Base-by-base conservation (phyloP, 768 basidiomycete genomes). In the Kwoniella dendrophila region DNA sequence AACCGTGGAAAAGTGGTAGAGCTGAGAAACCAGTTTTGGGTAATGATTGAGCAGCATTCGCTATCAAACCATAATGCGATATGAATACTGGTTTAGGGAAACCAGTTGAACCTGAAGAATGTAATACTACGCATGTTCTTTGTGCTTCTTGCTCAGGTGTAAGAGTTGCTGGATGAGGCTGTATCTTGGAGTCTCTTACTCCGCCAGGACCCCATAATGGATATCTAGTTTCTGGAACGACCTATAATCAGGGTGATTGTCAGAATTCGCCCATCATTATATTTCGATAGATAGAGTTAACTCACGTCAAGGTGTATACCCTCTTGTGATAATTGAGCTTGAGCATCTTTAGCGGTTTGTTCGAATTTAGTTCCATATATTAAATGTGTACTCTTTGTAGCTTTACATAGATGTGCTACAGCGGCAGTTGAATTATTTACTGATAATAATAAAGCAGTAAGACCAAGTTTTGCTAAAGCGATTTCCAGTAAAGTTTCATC, bases 401-500 rank as follows among this genome's bases (percentile, higher is more conserved):
- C 60, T 27, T 79, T 76, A 63, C 84, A 73, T 20, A 85, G 76
- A 62, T 84, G 81, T 0, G 83, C 83, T 26, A 83, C 79, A 4
- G 83, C 84, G 4, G 80, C 71, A 0, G 82, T 77, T 0, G 83
- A 84, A 69, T 84, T 85, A 63, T 83, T 83, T 56, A 81, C 78
- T 7, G 81, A 82, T 14, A 83, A 59, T 1, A 83, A 69, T 12
- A 83, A 73, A 14, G 81, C 67, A 8, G 79, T 68, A 12, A 82
- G 70, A 24, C 80, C 81, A 51, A 83, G 70, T 67, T 81, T 82
- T 22, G 78, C 75, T 14, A 83, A 77, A 2, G 82, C 81, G 48
- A 82, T 77, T 60, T 82, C 81, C 20, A 83, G 80, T 3, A 83
- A 72, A 2, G 81, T 73, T 53, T 81, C 80, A 64, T 83, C 81